Evolutionary conservation across 371 early-diverging fungal species (phyloP).

Genomic region (Mortierella polycephala): DNA sequence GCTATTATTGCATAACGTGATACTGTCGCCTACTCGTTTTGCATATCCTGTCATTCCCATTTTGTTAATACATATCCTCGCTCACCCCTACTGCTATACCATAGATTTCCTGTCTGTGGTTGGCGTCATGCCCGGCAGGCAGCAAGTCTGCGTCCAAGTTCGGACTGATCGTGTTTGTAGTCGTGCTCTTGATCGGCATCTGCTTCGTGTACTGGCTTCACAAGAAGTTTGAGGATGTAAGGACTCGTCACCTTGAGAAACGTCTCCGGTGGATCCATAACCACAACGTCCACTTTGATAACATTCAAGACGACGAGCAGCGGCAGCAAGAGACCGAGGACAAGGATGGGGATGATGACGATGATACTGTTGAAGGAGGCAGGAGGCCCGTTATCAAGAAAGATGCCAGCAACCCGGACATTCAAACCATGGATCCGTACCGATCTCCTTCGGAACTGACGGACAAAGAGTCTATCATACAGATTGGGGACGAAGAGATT

Average conservation of each 20-base stretch:
- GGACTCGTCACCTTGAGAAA: constrained; percentile 40
- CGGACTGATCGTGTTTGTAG: constrained; percentile 30
- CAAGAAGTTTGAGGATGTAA: constrained; percentile 22
- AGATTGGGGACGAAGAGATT: constrained; percentile 9
- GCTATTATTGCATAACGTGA: neutral
- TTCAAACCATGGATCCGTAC: constrained; percentile 8
- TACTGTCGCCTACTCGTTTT: neutral
- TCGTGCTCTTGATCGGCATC: constrained; percentile 22
- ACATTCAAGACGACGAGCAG: constrained; percentile 9
- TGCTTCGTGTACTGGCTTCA: constrained; percentile 30
- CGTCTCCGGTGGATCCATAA: constrained; percentile 40
- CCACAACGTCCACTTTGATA: constrained; percentile 28
- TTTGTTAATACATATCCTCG: neutral
- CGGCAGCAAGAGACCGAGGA: neutral
- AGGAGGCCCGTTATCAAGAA: neutral
- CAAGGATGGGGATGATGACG: neutral
- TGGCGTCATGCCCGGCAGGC: constrained; percentile 39
- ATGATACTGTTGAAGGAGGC: neutral
- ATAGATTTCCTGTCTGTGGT: constrained; percentile 34
- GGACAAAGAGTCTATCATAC: constrained; percentile 17
- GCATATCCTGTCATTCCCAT: neutral
- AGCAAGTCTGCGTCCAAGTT: constrained; percentile 38
- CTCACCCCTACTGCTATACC: neutral
- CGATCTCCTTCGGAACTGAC: constrained; percentile 15
- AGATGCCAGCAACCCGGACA: constrained; percentile 6